Conservation (phyloP, 169 alveolate species). For the Amoebophrya sp. region DNA sequence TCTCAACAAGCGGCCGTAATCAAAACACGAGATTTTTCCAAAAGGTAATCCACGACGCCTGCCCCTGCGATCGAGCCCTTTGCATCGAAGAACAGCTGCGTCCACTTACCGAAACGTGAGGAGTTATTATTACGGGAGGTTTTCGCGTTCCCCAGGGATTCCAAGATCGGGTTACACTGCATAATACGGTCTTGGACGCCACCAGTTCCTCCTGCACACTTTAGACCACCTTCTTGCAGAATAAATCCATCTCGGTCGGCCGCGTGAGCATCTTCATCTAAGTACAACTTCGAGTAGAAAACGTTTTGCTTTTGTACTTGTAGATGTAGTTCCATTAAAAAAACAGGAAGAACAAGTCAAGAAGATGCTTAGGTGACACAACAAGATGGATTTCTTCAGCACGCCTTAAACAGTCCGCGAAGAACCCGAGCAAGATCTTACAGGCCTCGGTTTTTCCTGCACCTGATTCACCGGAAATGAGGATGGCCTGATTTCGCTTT, state of each 20-base stretch:
- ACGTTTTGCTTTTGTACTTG: too few relatives aligned
- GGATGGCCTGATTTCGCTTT: conserved; percentile 63
- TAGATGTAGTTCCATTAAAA: too few relatives aligned
- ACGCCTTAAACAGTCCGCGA: too few relatives aligned
- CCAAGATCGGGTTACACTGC: conserved; percentile 69
- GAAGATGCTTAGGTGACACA: too few relatives aligned
- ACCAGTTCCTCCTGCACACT: background rate
- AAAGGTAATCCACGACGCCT: conserved; percentile 55
- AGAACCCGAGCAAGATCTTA: conserved; percentile 54
- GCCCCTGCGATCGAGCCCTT: conserved; percentile 51
- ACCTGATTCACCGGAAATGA: conserved; percentile 80
- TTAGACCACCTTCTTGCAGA: too few relatives aligned
- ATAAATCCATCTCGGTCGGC: too few relatives aligned
- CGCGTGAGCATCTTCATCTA: too few relatives aligned
- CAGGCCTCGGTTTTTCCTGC: conserved; percentile 85
- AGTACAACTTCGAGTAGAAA: too few relatives aligned
- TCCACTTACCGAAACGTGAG: conserved; percentile 80
- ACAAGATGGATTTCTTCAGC: too few relatives aligned
- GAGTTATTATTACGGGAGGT: conserved; percentile 72
- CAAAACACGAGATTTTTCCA: background rate
- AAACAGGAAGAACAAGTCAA: too few relatives aligned
- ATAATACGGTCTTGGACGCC: conserved; percentile 63
- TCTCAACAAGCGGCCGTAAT: too few relatives aligned
- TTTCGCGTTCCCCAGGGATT: conserved; percentile 74
- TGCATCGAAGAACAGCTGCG: conserved; percentile 37